Conservation (phyloP, 495 filamentous ascomycete genomes). For the Penicillium alfredii region DNA sequence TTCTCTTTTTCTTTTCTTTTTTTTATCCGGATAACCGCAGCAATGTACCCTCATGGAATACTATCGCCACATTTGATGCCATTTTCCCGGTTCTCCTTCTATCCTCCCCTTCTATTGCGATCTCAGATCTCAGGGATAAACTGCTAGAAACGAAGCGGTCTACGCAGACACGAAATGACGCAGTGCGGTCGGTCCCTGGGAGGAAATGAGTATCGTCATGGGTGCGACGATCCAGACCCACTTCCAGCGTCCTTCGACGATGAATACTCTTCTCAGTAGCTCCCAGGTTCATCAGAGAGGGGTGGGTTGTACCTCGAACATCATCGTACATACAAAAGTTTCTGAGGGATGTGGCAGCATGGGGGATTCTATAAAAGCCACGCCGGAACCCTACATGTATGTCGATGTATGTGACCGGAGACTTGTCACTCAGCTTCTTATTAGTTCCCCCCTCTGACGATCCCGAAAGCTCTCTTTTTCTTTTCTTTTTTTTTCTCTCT, state of each 20-base stretch:
- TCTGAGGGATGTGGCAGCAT: too few species aligned
- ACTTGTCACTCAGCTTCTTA: constrained; percentile 2
- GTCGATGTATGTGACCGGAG: neutral
- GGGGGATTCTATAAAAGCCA: constrained; percentile 9
- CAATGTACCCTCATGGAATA: too few species aligned
- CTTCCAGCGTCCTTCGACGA: constrained; percentile 10
- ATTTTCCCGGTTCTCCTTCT: too few species aligned
- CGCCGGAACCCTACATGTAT: constrained; percentile 2
- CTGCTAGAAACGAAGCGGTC: neutral
- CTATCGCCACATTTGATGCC: too few species aligned
- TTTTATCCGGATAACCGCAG: too few species aligned
- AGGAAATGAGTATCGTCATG: constrained; percentile 28
- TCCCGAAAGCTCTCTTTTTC: too few species aligned
- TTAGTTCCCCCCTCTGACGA: constrained; percentile 7
- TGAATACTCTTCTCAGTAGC: constrained; percentile 12
- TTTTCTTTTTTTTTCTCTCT: too few species aligned
- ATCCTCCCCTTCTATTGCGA: too few species aligned
- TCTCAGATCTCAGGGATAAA: too few species aligned
- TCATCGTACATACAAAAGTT: constrained; percentile 14
- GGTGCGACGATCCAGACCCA: constrained; percentile 26
- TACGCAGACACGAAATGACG: constrained; percentile 17
- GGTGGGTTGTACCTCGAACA: constrained; percentile 1
- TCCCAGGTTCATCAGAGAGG: constrained; percentile 1
- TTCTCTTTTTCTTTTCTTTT: too few species aligned
- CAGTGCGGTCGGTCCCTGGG: constrained; percentile 16